These are phyloP conservation scores for Bassia scoparia DNA, from an alignment of 148 eudicot species.

Conservation along the genomic window DNA sequence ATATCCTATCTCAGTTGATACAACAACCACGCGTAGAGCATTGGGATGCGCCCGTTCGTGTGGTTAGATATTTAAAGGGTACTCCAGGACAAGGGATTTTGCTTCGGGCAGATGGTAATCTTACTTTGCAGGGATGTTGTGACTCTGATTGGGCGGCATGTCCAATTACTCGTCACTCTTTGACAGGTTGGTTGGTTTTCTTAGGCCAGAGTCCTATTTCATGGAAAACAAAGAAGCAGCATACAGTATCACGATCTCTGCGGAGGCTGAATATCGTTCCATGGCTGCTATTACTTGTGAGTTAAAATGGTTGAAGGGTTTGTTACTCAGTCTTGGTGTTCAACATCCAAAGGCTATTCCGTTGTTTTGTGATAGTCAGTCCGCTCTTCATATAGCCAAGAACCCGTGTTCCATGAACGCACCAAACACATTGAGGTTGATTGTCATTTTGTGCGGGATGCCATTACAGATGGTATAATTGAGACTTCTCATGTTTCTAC, in stretches of 20 bases:
- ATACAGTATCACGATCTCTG: neutral
- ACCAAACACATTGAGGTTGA: constrained; percentile 13
- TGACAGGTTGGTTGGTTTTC: neutral
- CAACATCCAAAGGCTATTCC: neutral
- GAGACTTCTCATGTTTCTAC: neutral
- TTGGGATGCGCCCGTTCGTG: neutral
- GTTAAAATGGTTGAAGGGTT: too few relatives aligned
- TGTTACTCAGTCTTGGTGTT: neutral
- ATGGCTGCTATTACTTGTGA: constrained; percentile 18
- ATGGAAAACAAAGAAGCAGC: constrained; percentile 10
- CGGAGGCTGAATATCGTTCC: neutral
- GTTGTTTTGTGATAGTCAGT: constrained; percentile 2
- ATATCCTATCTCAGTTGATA: constrained; percentile 2
- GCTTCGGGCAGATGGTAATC: neutral
- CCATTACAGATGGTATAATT: neutral
- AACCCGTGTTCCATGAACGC: constrained; percentile 12
- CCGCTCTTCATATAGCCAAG: neutral
- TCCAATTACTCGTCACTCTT: neutral
- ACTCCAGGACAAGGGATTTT: constrained; percentile 16
- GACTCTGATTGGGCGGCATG: constrained; percentile 18
- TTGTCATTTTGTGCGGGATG: constrained; percentile 1
- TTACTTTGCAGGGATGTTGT: neutral
- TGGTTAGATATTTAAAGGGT: neutral
- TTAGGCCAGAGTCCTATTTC: constrained; percentile 7
- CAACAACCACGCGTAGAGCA: neutral